Percentiles rank a stretch among this genome's conserved stretches.
Conservation (phyloP, 2,329 filamentous ascomycete species). For the Microdochium trichocladiopsis region DNA sequence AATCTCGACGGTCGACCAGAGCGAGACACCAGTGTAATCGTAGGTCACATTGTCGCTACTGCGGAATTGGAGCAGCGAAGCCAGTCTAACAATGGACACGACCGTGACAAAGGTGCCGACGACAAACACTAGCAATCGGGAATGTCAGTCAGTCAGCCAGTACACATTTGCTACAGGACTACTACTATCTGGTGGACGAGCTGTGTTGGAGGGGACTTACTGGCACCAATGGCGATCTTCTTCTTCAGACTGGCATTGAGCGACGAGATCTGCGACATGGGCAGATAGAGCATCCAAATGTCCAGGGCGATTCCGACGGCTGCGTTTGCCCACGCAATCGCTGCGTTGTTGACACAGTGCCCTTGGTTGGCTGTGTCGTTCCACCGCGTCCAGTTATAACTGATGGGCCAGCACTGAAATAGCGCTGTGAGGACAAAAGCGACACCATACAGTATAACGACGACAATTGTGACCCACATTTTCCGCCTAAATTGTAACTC, state of each 20-base stretch:
- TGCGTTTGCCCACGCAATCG: conserved; percentile 33
- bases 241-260: conserved; percentile 34
- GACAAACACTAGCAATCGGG: neutral
- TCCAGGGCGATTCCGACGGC: conserved; percentile 33
- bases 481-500: conserved; percentile 15
- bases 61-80: conserved; percentile 5
- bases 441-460: conserved; percentile 21
- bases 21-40: conserved; percentile 3
- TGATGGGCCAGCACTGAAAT: conserved; percentile 31
- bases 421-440: conserved; percentile 23
- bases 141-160: too few relatives aligned
- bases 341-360: conserved; percentile 30
- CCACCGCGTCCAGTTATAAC: conserved; percentile 33
- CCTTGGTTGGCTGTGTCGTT: conserved; percentile 27
- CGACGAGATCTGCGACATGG: conserved; percentile 25
- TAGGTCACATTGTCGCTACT: conserved; percentile 4
- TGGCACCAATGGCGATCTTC: conserved; percentile 34
- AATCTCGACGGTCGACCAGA: conserved; percentile 7
- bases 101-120: conserved; percentile 3
- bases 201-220: neutral
- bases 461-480: conserved; percentile 21
- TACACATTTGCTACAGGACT: neutral
- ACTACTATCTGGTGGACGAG: too few relatives aligned
- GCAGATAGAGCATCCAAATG: conserved; percentile 32
- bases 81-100: conserved; percentile 6